Conservation (phyloP, 129 eudicot species). For the Solidago caesia region DNA sequence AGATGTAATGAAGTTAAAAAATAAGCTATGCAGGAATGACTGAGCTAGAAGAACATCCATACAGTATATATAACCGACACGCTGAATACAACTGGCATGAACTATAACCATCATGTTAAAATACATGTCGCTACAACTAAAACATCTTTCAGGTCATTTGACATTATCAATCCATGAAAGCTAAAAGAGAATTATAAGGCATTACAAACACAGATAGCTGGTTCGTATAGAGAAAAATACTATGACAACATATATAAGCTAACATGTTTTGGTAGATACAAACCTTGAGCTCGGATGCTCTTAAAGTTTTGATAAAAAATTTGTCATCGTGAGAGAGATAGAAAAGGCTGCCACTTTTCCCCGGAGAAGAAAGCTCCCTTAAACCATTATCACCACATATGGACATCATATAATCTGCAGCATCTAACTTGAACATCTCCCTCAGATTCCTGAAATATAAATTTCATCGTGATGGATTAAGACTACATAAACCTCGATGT, state of each 20-base stretch:
- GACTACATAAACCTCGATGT: constrained; percentile 13
- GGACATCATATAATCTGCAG: constrained; percentile 99
- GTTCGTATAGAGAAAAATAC: no score
- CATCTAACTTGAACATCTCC: constrained; percentile 92
- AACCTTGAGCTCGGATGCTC: constrained; percentile 76
- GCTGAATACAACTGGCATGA: no score
- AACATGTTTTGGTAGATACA: background rate
- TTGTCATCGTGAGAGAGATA: constrained; percentile 84
- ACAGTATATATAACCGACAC: no score
- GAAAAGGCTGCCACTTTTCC: constrained; percentile 97
- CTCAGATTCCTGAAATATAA: constrained; percentile 74
- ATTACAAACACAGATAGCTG: no score
- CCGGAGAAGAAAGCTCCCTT: constrained; percentile 85
- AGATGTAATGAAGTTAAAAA: background rate
- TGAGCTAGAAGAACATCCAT: no score
- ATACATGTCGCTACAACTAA: no score
- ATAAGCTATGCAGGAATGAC: background rate
- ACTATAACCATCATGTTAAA: no score
- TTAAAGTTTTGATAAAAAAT: constrained; percentile 89
- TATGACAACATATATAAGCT: no score
- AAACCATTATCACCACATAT: constrained; percentile 98
- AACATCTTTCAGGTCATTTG: no score
- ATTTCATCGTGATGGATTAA: constrained; percentile 12
- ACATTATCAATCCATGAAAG: no score
- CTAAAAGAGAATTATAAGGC: no score